Conservation (phyloP, 805 yeast species). For the Metschnikowia continentalis region DNA sequence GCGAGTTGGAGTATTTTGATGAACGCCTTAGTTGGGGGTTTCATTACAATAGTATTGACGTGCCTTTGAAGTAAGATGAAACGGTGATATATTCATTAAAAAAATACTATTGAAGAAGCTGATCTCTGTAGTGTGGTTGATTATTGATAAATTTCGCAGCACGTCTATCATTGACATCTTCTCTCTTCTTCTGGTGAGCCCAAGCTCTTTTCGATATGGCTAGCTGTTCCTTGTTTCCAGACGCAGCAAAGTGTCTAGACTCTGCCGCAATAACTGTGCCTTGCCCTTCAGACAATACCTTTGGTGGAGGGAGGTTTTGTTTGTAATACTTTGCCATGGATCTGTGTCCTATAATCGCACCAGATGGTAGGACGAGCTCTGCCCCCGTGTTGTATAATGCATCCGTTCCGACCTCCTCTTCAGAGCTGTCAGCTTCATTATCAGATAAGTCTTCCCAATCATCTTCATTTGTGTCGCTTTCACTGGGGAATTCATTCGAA, state of each 20-base stretch:
- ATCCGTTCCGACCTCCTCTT: conserved; percentile 24
- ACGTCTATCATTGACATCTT: conserved; percentile 49
- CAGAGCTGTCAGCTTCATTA: conserved; percentile 24
- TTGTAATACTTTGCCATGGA: conserved; percentile 40
- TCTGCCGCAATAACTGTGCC: conserved; percentile 48
- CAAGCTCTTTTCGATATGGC: conserved; percentile 55
- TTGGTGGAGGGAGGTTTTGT: conserved; percentile 42
- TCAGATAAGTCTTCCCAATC: conserved; percentile 40
- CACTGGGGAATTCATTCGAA: conserved; percentile 21
- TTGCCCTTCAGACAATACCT: conserved; percentile 38
- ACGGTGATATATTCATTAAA: background rate
- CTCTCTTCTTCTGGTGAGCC: conserved; percentile 49
- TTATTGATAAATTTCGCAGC: conserved; percentile 70
- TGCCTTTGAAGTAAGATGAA: background rate
- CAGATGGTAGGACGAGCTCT: conserved; percentile 40
- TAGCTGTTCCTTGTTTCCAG: conserved; percentile 36
- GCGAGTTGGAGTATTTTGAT: conserved; percentile 67
- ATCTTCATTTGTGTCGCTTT: conserved; percentile 19
- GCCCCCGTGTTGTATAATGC: conserved; percentile 33
- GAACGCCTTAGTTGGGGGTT: conserved; percentile 24
- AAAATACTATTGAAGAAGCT: conserved; percentile 28
- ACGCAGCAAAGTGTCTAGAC: conserved; percentile 46
- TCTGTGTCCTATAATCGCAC: conserved; percentile 42
- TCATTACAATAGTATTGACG: conserved; percentile 19
- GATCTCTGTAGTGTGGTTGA: conserved; percentile 65